These are phyloP conservation scores for Monilinia fructicola DNA, from an alignment of 2,329 filamentous ascomycete genomes.

Conservation along the genomic window DNA sequence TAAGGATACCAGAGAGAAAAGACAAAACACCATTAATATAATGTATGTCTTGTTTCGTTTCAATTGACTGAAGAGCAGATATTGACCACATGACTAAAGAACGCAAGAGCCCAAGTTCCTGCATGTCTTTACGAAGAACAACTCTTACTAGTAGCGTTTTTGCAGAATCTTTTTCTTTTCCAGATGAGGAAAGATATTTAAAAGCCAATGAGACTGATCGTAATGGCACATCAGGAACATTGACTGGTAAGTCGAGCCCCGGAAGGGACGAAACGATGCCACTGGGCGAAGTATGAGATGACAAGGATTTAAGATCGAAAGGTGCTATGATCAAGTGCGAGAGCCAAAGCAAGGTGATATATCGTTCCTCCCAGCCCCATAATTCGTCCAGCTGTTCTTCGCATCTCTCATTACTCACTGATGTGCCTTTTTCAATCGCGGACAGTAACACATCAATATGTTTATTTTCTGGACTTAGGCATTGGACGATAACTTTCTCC, in stretches of 20 bases:
- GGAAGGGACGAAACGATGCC: slow-evolving; percentile 43
- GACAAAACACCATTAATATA: slow-evolving; percentile 75
- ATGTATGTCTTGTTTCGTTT: slow-evolving; percentile 58
- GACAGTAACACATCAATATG: slow-evolving; percentile 78
- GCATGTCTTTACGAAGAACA: slow-evolving; percentile 85
- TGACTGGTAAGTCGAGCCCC: slow-evolving; percentile 55
- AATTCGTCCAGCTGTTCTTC: slow-evolving; percentile 23
- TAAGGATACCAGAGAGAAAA: slow-evolving; percentile 73
- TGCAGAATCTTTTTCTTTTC: slow-evolving; percentile 89
- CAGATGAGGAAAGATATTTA: slow-evolving; percentile 69
- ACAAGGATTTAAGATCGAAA: slow-evolving; percentile 88
- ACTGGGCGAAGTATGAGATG: slow-evolving; percentile 55
- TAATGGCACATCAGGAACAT: slow-evolving; percentile 67
- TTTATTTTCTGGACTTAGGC: slow-evolving; percentile 85
- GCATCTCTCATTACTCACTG: slow-evolving; percentile 22
- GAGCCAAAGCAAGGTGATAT: slow-evolving; percentile 84
- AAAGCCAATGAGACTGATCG: slow-evolving; percentile 71
- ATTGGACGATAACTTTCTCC: slow-evolving; percentile 86
- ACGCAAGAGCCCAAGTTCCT: slow-evolving; percentile 67
- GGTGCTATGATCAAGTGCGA: slow-evolving; percentile 80
- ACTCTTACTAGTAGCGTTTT: slow-evolving; percentile 77
- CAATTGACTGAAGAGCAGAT: slow-evolving; percentile 52
- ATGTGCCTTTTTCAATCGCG: slow-evolving; percentile 61
- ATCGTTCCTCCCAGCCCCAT: slow-evolving; percentile 84
- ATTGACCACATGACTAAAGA: slow-evolving; percentile 71